phyloP scores from a whole-genome alignment of 1,139 yeast genomes.

The Candida sp. region DNA sequence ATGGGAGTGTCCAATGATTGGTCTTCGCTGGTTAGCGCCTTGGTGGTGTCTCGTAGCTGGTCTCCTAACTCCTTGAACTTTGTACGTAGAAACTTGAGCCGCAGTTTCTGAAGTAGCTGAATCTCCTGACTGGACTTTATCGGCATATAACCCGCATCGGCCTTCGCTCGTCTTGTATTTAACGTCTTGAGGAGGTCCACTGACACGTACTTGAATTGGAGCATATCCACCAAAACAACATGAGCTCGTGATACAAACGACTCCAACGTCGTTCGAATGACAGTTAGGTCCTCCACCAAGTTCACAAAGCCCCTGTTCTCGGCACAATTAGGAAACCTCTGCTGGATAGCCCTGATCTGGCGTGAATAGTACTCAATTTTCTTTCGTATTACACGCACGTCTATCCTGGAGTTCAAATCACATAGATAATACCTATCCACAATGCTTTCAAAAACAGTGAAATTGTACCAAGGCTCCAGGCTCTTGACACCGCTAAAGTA shows the following conservation, averaged over 20 bases:
- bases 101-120: slow-evolving; percentile 3
- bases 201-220: slow-evolving; percentile 14
- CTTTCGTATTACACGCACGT: slow-evolving; percentile 8
- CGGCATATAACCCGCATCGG: not conserved
- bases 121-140: slow-evolving; percentile 10
- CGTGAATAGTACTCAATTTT: slow-evolving; percentile 13
- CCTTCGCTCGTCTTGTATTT: not conserved
- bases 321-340: not conserved
- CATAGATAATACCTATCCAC: slow-evolving; percentile 19
- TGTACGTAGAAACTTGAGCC: slow-evolving; percentile 11
- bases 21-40: slow-evolving; percentile 2
- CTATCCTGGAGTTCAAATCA: slow-evolving; percentile 24
- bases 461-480: slow-evolving; percentile 15
- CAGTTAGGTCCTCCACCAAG: slow-evolving; percentile 5
- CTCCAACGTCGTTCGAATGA: not conserved
- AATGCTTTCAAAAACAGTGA: slow-evolving; percentile 19
- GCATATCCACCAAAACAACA: slow-evolving; percentile 9
- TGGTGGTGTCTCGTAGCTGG: not conserved
- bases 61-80: slow-evolving; percentile 14
- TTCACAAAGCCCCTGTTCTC: slow-evolving; percentile 2
- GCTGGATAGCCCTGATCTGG: not conserved
- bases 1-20: not conserved
- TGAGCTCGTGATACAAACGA: not conserved
- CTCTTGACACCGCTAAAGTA: slow-evolving; percentile 15
- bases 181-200: slow-evolving; percentile 5